phyloP scores from a whole-genome alignment of 2,329 filamentous ascomycete genomes.

The Ophiostoma angusticollis region DNA sequence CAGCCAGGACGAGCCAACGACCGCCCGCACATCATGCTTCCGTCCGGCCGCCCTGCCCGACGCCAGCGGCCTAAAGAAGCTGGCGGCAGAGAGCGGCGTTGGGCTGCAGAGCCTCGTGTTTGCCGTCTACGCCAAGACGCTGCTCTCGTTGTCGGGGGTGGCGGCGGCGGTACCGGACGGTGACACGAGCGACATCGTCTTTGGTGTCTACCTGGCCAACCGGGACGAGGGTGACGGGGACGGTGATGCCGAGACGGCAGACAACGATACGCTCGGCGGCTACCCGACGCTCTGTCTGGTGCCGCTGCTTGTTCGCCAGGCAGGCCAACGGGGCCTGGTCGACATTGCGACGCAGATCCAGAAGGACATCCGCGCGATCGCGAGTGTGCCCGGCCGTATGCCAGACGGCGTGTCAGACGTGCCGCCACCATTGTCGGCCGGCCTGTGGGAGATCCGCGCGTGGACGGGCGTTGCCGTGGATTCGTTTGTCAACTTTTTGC shows the following conservation, averaged over 20 bases:
- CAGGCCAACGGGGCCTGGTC: slow-evolving; percentile 24
- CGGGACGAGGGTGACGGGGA: slow-evolving; percentile 32
- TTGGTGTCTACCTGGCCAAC: slow-evolving; percentile 79
- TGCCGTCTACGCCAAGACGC: slow-evolving; percentile 47
- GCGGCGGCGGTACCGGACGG: accelerated
- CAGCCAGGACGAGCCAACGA: too few species aligned
- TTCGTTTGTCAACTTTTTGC: slow-evolving; percentile 72
- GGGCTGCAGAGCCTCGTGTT: slow-evolving; percentile 65
- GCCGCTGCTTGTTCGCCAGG: slow-evolving; percentile 46
- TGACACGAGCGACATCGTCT: slow-evolving; percentile 36
- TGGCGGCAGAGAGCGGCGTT: slow-evolving; percentile 37
- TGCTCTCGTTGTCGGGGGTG: not conserved
- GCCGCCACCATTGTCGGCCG: slow-evolving; percentile 41
- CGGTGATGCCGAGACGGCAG: slow-evolving; percentile 2
- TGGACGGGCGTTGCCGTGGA: slow-evolving; percentile 65
- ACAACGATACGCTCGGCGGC: slow-evolving; percentile 29
- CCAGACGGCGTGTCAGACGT: slow-evolving; percentile 18
- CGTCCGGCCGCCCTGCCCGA: slow-evolving; percentile 32
- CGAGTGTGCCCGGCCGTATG: too few species aligned
- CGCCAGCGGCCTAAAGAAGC: slow-evolving; percentile 26
- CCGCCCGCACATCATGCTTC: slow-evolving; percentile 18
- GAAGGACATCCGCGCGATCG: slow-evolving; percentile 51
- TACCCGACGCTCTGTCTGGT: slow-evolving; percentile 71
- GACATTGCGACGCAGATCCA: slow-evolving; percentile 51
- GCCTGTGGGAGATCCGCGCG: slow-evolving; percentile 54